These are phyloP conservation scores for Neodidymelliopsis sp. DNA, from an alignment of 2,329 filamentous ascomycete species.

Conservation along the genomic window DNA sequence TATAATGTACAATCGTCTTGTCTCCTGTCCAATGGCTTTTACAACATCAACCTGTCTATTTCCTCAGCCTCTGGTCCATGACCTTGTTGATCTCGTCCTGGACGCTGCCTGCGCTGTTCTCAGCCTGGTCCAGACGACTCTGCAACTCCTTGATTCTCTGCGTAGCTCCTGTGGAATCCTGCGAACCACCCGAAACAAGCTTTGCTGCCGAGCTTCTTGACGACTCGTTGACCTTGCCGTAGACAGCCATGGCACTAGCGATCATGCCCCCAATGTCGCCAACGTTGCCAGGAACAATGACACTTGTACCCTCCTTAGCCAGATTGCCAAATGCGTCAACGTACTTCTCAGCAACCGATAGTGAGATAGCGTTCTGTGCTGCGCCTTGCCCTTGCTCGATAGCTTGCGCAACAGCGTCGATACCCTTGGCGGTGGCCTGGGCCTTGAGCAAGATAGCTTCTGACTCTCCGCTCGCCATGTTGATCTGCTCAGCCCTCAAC, in stretches of 20 bases:
- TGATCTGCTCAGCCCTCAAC: slow-evolving; percentile 88
- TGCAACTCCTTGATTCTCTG: slow-evolving; percentile 45
- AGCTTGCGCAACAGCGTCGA: slow-evolving; percentile 81
- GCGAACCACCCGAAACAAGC: slow-evolving; percentile 27
- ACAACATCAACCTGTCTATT: slow-evolving; percentile 20
- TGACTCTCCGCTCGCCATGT: slow-evolving; percentile 88
- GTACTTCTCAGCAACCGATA: slow-evolving; percentile 96
- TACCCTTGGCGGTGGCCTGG: slow-evolving; percentile 82
- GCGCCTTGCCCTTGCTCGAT: slow-evolving; percentile 76
- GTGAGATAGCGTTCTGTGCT: slow-evolving; percentile 83
- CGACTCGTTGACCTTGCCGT: slow-evolving; percentile 86
- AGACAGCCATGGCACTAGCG: slow-evolving; percentile 92
- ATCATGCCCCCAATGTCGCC: slow-evolving; percentile 98
- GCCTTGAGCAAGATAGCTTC: slow-evolving; percentile 91
- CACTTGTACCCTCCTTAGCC: slow-evolving; percentile 92
- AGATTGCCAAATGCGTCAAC: slow-evolving; percentile 93
- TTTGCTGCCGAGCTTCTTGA: slow-evolving; percentile 73
- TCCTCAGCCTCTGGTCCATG: slow-evolving; percentile 47
- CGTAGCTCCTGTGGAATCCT: slow-evolving; percentile 29
- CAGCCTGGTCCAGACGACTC: slow-evolving; percentile 32
- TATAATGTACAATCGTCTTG: slow-evolving; percentile 41
- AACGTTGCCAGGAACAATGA: slow-evolving; percentile 96
- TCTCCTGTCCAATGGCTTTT: neutral
- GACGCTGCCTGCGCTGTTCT: slow-evolving; percentile 32
- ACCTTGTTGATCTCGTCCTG: slow-evolving; percentile 43